These are phyloP conservation scores for Hsuehochloa calcarea DNA, from an alignment of 176 grass and related monocot genomes.

Conservation along the genomic window DNA sequence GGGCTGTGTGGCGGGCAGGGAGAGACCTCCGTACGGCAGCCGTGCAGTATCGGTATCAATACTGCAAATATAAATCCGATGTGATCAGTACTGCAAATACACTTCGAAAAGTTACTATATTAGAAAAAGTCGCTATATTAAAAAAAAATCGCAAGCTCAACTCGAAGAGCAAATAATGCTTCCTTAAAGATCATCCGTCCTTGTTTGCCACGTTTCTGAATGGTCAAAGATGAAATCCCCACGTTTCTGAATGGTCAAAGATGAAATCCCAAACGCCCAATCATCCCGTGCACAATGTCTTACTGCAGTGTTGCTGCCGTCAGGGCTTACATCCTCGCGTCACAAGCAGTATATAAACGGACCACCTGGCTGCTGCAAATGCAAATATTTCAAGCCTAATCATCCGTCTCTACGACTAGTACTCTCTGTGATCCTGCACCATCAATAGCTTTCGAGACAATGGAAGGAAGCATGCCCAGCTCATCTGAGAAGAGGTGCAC, in stretches of 20 bases:
- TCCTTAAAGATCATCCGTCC: neutral
- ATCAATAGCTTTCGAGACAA: neutral
- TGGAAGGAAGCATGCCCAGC: conserved; percentile 2
- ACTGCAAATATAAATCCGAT: too few relatives aligned
- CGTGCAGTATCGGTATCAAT: too few relatives aligned
- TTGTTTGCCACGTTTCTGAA: neutral
- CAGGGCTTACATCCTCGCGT: neutral
- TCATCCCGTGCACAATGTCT: neutral
- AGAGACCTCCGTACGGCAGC: too few relatives aligned
- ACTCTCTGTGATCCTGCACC: neutral
- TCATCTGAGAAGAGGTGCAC: neutral
- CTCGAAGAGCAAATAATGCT: neutral
- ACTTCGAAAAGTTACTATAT: too few relatives aligned
- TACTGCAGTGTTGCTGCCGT: neutral
- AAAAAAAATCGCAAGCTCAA: too few relatives aligned
- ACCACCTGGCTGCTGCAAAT: neutral
- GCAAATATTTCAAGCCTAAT: neutral
- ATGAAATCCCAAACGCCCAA: neutral
- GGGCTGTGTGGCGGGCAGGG: too few relatives aligned
- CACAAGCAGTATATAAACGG: neutral
- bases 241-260: neutral
- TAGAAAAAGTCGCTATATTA: too few relatives aligned
- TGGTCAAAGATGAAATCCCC: neutral
- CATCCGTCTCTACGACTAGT: neutral
- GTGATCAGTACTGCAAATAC: too few relatives aligned